Evolutionary conservation across 2,329 filamentous ascomycete species (phyloP).

Genomic region (Pseudopyricularia javanii): DNA sequence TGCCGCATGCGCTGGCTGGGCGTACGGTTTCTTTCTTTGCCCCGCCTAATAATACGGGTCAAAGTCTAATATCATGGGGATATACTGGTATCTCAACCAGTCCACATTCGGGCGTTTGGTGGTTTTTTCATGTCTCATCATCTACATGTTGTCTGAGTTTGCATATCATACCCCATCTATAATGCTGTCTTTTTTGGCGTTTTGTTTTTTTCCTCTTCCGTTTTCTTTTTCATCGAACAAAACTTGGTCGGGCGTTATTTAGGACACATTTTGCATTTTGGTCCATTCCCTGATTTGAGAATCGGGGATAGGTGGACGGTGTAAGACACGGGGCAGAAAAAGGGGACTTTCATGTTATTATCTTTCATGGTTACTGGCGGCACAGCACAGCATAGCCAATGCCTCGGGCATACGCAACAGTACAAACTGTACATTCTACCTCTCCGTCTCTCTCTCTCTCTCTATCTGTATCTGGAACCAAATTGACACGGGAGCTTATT

Average conservation of each 20-base stretch:
- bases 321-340: not conserved
- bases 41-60: too few relatives aligned
- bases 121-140: not conserved
- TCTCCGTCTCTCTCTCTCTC: not conserved
- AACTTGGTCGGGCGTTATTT: not conserved
- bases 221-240: not conserved
- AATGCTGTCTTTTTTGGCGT: not conserved
- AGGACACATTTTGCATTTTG: not conserved
- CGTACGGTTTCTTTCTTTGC: too few relatives aligned
- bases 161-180: not conserved
- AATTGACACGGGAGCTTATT: not conserved
- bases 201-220: not conserved
- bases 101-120: not conserved
- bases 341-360: not conserved
- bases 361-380: not conserved
- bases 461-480: not conserved
- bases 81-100: not conserved
- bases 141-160: not conserved
- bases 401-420: conserved; percentile 8
- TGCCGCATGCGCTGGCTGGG: not conserved
- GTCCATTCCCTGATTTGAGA: not conserved
- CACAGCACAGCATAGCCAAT: not conserved
- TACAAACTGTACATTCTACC: not conserved
- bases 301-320: not conserved
- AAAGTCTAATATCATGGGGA: not conserved